Evolutionary conservation across 202 grass and related monocot species (phyloP), one percentile per base, ranked within the genome.

Genomic region (Setaria italica): DNA sequence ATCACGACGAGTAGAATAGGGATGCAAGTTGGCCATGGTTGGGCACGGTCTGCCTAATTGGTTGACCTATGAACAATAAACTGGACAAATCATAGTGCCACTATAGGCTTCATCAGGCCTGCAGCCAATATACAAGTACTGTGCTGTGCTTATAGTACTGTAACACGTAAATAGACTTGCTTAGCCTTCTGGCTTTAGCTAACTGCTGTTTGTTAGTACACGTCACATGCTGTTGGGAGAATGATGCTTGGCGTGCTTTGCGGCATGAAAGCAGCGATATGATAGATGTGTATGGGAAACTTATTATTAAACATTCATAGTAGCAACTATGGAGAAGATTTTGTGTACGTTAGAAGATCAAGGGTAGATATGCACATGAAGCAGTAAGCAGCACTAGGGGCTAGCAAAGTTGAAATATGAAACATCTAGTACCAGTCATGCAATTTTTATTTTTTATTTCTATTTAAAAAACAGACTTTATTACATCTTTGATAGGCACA

Each of bases 61-160:
- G 60, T 76, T 84, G 72, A 76, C 82, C 58, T 76, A 55, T 8
- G 1, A 46, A 67, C 35, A 68, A 39, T 77, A 77, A 62, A 53
- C 12, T 33, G 7, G 13, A 65, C 16, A 43, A 47, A 66, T 76
- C 51, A 7, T 41, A n/a, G 51, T 11, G 16, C 33, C 19, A 20
- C 30, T 12, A 12, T 11, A 84, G 33, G 2, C 5, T 41, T 41
- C 39, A 1, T n/a, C 47, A 39, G 69, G 11, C 11, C 54, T 81
- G 10, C n/a, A 30, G 16, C 48, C 34, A 57, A 12, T 11, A 30
- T 16, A 16, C 12, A 37, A 12, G 72, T 35, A 55, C 17, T 57
- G 54, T 55, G 20, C 54, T 57, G n/a, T 29, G 57, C 9, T 56
- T 47, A 2, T 47, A 11, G 11, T 53, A 53, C 54, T 56, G 51